phyloP scores from a whole-genome alignment of 129 eudicot genomes.

The Chrysanthemum lavandulifolium region DNA sequence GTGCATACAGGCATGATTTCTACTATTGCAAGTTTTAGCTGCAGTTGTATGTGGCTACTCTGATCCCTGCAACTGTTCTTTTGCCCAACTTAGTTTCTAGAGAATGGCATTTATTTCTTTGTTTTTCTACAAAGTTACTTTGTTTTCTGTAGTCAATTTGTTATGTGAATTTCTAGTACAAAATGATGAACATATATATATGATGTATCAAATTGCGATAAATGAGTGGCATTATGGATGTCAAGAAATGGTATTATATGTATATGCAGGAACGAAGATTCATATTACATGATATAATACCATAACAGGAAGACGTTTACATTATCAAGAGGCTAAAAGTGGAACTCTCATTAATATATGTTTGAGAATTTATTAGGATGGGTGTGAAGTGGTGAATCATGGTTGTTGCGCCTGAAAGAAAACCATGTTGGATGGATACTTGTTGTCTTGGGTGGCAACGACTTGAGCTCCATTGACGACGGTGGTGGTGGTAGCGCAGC shows the following conservation, averaged over 20 bases:
- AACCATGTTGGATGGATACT: constrained; percentile 20
- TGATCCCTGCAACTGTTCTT: neutral
- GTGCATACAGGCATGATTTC: neutral
- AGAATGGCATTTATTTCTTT: neutral
- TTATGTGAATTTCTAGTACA: neutral
- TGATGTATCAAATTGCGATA: too few relatives aligned
- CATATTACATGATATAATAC: neutral
- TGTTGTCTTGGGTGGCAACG: neutral
- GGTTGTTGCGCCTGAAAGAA: constrained; percentile 18
- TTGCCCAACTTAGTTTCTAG: neutral
- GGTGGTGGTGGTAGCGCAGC: constrained; percentile 12
- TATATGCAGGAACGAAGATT: neutral
- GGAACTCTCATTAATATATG: neutral
- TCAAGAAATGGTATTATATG: neutral
- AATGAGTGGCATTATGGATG: neutral
- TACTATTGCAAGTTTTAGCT: neutral
- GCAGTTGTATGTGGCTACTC: neutral
- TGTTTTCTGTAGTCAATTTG: neutral
- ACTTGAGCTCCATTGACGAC: neutral
- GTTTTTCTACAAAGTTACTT: neutral
- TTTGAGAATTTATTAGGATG: neutral
- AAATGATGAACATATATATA: neutral
- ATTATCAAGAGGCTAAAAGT: neutral
- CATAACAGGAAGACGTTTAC: neutral
- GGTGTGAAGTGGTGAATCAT: constrained; percentile 13